Base-by-base conservation (phyloP, 805 yeast genomes). In the Isabelozyma pseudorhagii region DNA sequence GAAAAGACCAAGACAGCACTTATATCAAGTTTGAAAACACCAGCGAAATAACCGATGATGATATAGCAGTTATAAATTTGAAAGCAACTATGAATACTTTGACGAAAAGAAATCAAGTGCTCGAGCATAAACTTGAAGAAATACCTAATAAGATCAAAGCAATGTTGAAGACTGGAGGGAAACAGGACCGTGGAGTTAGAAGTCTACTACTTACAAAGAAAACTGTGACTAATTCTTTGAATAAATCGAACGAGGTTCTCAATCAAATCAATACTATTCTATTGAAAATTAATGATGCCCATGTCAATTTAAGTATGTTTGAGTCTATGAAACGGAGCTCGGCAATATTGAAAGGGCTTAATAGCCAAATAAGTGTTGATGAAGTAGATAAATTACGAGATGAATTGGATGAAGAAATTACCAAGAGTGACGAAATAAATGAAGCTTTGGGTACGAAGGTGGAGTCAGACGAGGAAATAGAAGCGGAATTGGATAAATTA, bases 251-350 rank as follows among this genome's bases (percentile, higher is more conserved):
- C 3, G 49, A 29, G 5, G 49, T 63, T 3, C 55, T 56, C 15
- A 45, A 47, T 14, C 67, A 69, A 42, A 54, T 74, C 36, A 48
- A 48, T 1, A 42, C 51, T 13, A 55, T 72, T 2, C 46, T 71
- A 31, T 45, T 53, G 25, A 70, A 69, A 52, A 71, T 74, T 14
- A 63, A 72, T 52, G 73, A 74, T 13, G 70, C 76, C 2, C 58
- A 57, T 28, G 48, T 62, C 14, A 72, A 72, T 50, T 50, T 55
- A 1, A 52, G 54, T 15, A 48, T 70, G 5, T 59, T 57, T 45
- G 53, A 58, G 14, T 64, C 68, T 13, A 55, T 73, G 48, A 52
- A 56, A 15, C 53, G 59, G 6, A 63, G 74, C 13, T 49, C 67
- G 4, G 46, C 49, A 3, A 59, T 62, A 5, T 62, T 74, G 50